Evolutionary conservation across 495 filamentous ascomycete genomes (phyloP).

Genomic region (Xylaria bambusicola): DNA sequence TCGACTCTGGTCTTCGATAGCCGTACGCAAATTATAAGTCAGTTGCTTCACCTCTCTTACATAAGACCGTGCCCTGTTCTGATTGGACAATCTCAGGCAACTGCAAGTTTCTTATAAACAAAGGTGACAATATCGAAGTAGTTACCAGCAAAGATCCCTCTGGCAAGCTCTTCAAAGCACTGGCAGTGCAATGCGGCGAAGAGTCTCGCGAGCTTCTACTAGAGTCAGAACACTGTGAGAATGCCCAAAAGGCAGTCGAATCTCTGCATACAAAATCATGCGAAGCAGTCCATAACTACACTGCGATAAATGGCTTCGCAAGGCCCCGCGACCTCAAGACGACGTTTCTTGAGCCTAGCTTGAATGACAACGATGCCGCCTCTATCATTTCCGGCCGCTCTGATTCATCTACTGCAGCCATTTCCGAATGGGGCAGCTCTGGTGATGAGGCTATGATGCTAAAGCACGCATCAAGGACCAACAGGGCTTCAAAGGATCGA

Average conservation of each 20-base stretch:
- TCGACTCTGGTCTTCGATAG: conserved; percentile 14
- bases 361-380: conserved; percentile 26
- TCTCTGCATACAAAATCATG: conserved; percentile 39
- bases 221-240: conserved; percentile 26
- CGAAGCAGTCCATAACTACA: conserved; percentile 41
- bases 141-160: conserved; percentile 36
- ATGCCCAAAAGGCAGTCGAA: conserved; percentile 26
- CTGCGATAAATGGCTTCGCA: conserved; percentile 38
- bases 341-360: conserved; percentile 9
- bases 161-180: conserved; percentile 35
- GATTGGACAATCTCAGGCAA: conserved; percentile 34
- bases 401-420: conserved; percentile 29
- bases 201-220: conserved; percentile 36
- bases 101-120: conserved; percentile 38
- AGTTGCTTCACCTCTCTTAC: conserved; percentile 8
- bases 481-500: neutral
- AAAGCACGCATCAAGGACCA: neutral
- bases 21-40: conserved; percentile 28
- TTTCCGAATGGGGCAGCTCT: conserved; percentile 31
- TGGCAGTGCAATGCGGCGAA: conserved; percentile 31
- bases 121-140: conserved; percentile 32
- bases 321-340: conserved; percentile 22
- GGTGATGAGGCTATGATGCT: conserved; percentile 30
- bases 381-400: conserved; percentile 27
- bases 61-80: conserved; percentile 5